Base-by-base conservation (phyloP, 768 basidiomycete genomes). In the Trichaptum fuscoviolaceum region DNA sequence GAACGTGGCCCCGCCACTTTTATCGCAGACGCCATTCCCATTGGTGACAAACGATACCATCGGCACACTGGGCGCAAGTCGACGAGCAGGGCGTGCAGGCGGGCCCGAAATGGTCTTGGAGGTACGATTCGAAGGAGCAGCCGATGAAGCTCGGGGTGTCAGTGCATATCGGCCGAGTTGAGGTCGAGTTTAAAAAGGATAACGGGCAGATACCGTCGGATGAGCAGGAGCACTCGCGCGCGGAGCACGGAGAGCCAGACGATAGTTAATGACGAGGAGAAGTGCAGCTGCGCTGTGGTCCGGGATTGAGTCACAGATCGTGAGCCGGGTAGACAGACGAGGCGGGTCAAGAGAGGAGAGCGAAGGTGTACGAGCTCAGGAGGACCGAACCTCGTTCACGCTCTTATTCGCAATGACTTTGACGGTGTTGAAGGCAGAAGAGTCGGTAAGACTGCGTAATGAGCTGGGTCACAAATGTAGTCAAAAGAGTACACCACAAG, bases 301-400 rank as follows among this genome's bases (percentile, higher is more conserved):
- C 15, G 93, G 87, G 59, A 95, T 78, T 8, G 89, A 85, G 67
- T 92, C 86, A 91, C 92, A 95, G 35, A 95, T 72, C 25, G 94
- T 81, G 20, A 92, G 73, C 26, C 89, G 88, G 42, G 79, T 78
- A n/a, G n/a, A n/a, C n/a, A n/a, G 82, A 84, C 30, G 71, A 66
- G 57, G 80, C 79, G 23, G 84, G 82, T 0, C 85, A 76, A 8
- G 80, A 81, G 15, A 95, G 78, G 1, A 87, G 86, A n/a, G 83
- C 85, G 89, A 89, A 94, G 0, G 89, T 23, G 83, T n/a, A n/a
- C n/a, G n/a, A 80, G 0, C 91, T 83, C n/a, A 94, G 76, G 2
- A 85, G 82, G 20, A 95, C 70, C 0, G 93, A 90, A 23, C 80
- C 81, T 7, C 84, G 3, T 78, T 74, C 17, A 92, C 72, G 8